Percentiles rank a stretch among this genome's conserved stretches.
Evolutionary conservation across 495 filamentous ascomycete species (phyloP).

Genomic region (Lasiosphaeria hispida): DNA sequence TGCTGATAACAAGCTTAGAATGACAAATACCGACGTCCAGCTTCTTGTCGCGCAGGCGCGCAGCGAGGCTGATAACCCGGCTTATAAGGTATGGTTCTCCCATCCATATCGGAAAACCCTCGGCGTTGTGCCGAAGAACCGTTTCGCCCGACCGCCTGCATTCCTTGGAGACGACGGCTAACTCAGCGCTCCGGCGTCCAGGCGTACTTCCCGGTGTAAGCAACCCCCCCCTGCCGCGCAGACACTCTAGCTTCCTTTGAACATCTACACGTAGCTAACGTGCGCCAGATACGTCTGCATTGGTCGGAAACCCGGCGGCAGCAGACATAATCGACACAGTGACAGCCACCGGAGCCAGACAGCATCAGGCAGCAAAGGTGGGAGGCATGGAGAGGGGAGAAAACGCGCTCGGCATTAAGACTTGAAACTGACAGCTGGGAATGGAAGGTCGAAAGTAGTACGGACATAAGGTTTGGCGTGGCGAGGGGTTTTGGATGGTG

Average conservation of each 20-base stretch:
- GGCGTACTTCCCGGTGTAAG: slow-evolving; percentile 76
- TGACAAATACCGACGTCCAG: slow-evolving; percentile 63
- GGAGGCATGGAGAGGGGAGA: slow-evolving; percentile 16
- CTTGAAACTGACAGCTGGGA: neutral
- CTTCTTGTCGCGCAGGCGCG: slow-evolving; percentile 64
- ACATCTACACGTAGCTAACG: slow-evolving; percentile 7
- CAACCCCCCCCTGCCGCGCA: slow-evolving; percentile 10
- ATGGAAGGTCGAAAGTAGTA: too few species aligned
- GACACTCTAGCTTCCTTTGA: neutral
- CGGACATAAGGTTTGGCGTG: neutral
- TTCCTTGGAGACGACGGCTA: neutral
- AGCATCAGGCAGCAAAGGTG: slow-evolving; percentile 24
- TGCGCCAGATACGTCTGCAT: slow-evolving; percentile 54
- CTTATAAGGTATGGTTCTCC: slow-evolving; percentile 57
- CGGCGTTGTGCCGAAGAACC: neutral
- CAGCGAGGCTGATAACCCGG: slow-evolving; percentile 61
- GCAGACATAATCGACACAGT: slow-evolving; percentile 22
- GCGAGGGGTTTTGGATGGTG: slow-evolving; percentile 3
- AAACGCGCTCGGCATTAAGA: slow-evolving; percentile 1
- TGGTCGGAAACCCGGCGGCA: slow-evolving; percentile 46
- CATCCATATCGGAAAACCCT: too few species aligned
- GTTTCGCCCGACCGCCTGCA: neutral
- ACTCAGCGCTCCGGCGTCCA: slow-evolving; percentile 18
- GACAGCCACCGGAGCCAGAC: slow-evolving; percentile 22
- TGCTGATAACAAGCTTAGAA: slow-evolving; percentile 45